Conservation (phyloP, 2,329 filamentous ascomycete genomes). For the Penicillium fuscoglaucum region DNA sequence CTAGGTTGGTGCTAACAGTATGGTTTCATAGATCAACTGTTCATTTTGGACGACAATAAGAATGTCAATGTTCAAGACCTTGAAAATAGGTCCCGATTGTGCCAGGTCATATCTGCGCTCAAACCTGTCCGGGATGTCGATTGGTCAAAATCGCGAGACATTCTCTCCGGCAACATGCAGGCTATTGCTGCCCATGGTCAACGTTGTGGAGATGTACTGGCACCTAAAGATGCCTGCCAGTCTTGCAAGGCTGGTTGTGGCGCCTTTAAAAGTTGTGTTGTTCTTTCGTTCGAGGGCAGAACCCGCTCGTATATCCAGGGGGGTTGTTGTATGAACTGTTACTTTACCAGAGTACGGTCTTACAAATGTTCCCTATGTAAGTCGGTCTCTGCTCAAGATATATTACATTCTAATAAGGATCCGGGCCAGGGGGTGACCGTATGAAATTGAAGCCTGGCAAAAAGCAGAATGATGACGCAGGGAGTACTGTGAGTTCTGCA, state of each 20-base stretch:
- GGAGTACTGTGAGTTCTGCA: too few relatives aligned
- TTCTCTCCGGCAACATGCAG: fast-evolving
- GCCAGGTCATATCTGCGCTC: not conserved
- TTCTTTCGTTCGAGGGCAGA: fast-evolving
- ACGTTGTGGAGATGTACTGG: not conserved
- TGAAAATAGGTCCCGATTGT: too few relatives aligned
- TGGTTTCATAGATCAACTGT: not conserved
- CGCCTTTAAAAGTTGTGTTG: not conserved
- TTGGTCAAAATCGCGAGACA: fast-evolving
- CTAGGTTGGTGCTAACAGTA: not conserved
- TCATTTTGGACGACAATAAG: not conserved
- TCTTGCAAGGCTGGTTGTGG: fast-evolving
- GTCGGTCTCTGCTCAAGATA: too few relatives aligned
- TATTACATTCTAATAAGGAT: too few relatives aligned
- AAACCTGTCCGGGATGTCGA: not conserved
- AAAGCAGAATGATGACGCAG: too few relatives aligned
- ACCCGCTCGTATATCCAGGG: fast-evolving
- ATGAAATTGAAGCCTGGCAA: too few relatives aligned
- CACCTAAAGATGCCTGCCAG: not conserved
- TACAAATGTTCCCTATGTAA: not conserved
- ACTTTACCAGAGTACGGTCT: fast-evolving
- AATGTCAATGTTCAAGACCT: not conserved
- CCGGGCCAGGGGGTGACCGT: too few relatives aligned
- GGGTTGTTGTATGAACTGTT: not conserved
- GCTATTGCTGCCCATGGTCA: not conserved